These are phyloP conservation scores for Helichrysum umbraculigerum DNA, from an alignment of 129 eudicot genomes.

Conservation along the genomic window DNA sequence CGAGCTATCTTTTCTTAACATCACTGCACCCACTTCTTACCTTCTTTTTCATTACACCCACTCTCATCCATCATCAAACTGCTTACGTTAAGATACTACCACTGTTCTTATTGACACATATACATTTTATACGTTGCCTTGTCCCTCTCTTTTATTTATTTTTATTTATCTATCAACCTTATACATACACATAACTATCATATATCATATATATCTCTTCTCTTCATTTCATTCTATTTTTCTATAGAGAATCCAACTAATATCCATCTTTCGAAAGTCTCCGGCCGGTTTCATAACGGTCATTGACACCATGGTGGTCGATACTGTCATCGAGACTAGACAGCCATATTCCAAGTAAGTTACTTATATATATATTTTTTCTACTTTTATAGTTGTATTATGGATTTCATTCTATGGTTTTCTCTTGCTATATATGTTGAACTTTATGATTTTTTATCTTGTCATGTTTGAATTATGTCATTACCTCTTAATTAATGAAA, in stretches of 20 bases:
- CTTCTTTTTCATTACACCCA: slow-evolving; percentile 14
- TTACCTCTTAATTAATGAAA: not conserved
- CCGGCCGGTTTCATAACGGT: not conserved
- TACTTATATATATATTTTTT: no score
- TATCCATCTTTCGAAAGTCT: slow-evolving; percentile 9
- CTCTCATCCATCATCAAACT: not conserved
- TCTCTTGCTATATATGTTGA: not conserved
- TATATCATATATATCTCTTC: not conserved
- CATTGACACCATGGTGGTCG: not conserved
- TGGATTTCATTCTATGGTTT: no score
- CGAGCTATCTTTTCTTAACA: slow-evolving; percentile 27
- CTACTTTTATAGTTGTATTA: not conserved
- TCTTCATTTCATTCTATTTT: slow-evolving; percentile 17
- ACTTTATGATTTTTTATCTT: not conserved
- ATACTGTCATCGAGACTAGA: slow-evolving; percentile 28
- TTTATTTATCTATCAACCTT: not conserved
- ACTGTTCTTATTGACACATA: slow-evolving; percentile 20
- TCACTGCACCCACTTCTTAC: slow-evolving; percentile 1
- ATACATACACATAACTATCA: not conserved
- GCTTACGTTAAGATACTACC: slow-evolving; percentile 33
- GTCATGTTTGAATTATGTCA: not conserved
- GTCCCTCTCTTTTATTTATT: slow-evolving; percentile 29
- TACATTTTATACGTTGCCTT: slow-evolving; percentile 29
- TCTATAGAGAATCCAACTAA: not conserved
- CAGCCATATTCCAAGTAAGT: slow-evolving; percentile 39